Conservation (phyloP, 352 stramenopile genomes). For the Globisporangium barbulae region DNA sequence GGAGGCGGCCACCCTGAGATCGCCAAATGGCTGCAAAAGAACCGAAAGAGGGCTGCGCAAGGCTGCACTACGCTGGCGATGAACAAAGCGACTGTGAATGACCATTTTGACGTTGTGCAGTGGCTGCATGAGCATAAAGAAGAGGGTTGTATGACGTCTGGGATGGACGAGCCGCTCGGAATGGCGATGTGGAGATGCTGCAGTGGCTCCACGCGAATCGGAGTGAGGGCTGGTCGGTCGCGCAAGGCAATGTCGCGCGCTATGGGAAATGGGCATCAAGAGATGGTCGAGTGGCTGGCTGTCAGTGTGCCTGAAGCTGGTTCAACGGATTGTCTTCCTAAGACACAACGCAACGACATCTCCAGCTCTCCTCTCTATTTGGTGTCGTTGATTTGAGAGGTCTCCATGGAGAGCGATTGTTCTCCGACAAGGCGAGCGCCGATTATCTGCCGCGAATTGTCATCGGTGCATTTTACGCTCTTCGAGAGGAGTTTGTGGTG, state of each 20-base stretch:
- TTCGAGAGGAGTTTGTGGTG: no score
- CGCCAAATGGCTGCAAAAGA: constrained; percentile 8
- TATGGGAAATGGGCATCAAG: background rate
- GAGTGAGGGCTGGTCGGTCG: constrained; percentile 4
- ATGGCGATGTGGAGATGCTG: constrained; percentile 4
- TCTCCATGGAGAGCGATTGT: no score
- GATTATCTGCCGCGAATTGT: no score
- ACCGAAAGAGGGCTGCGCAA: background rate
- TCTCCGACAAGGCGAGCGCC: no score
- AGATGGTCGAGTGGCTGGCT: background rate
- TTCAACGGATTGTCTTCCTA: no score
- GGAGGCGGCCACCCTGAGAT: background rate
- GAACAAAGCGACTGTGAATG: constrained; percentile 7
- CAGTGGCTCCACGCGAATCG: constrained; percentile 11
- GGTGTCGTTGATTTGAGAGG: no score
- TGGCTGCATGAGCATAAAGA: constrained; percentile 8
- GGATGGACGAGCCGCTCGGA: constrained; percentile 11
- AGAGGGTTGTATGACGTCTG: constrained; percentile 3
- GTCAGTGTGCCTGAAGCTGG: background rate
- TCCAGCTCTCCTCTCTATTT: no score
- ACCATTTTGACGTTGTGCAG: constrained; percentile 2
- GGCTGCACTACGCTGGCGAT: constrained; percentile 8
- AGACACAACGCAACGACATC: no score
- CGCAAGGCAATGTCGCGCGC: background rate
- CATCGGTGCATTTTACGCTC: no score